A percentile compares a stretch with the other conserved stretches of the same genome.
Conservation (phyloP, 805 yeast species). For the Barnettozyma sp. region DNA sequence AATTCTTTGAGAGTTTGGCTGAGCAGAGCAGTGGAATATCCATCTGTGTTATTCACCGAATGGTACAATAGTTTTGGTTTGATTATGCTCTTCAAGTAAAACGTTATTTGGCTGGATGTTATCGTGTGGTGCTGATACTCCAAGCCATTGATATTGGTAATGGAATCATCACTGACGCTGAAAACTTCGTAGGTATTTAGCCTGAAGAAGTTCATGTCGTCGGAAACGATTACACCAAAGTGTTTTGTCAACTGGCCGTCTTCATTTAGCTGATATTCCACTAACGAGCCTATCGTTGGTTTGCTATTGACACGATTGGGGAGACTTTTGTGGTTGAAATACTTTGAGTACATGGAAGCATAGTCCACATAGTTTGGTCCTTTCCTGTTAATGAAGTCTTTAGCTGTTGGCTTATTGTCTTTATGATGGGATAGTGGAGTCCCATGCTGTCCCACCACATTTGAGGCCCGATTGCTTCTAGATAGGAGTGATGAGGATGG, state of each 20-base stretch:
- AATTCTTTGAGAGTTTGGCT: constrained; percentile 6
- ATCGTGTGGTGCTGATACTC: too few relatives aligned
- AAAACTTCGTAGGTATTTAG: constrained; percentile 9
- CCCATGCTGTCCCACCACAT: too few relatives aligned
- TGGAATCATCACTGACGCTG: constrained; percentile 3
- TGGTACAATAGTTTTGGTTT: constrained; percentile 7
- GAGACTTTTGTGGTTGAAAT: constrained; percentile 1
- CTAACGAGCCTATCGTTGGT: constrained; percentile 10
- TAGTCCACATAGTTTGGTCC: too few relatives aligned
- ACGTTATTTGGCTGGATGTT: constrained; percentile 7
- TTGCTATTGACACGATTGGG: constrained; percentile 4
- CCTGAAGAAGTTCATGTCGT: constrained; percentile 9
- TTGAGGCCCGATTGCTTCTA: too few relatives aligned
- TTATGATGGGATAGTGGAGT: too few relatives aligned
- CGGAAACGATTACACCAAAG: constrained; percentile 9
- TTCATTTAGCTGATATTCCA: constrained; percentile 6
- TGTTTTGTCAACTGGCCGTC: too few relatives aligned
- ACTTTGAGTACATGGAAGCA: too few relatives aligned
- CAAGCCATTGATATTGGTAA: too few relatives aligned
- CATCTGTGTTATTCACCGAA: constrained; percentile 1
- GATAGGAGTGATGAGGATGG: too few relatives aligned
- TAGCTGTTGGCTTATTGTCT: too few relatives aligned
- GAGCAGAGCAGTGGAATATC: neutral
- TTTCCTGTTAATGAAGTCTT: too few relatives aligned
- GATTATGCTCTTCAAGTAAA: constrained; percentile 4